These are phyloP conservation scores for Primulina huaijiensis DNA, from an alignment of 257 asterid genomes.

Conservation along the genomic window DNA sequence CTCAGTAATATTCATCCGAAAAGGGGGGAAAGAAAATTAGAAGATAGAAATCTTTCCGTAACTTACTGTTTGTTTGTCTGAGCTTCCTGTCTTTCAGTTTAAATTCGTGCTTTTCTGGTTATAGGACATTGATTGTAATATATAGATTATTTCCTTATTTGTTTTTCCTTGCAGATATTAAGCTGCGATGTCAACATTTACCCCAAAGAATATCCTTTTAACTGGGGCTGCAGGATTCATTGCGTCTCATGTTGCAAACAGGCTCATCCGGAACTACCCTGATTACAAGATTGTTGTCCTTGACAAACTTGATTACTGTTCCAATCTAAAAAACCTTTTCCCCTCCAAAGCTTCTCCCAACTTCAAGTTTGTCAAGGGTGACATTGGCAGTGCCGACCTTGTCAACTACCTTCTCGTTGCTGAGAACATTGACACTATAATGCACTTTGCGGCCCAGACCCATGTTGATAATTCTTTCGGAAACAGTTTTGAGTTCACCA, in stretches of 20 bases:
- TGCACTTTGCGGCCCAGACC: slow-evolving; percentile 99
- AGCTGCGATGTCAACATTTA: slow-evolving; percentile 54
- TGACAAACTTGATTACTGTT: slow-evolving; percentile 95
- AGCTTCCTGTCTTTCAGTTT: neutral
- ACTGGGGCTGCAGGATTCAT: slow-evolving; percentile 99
- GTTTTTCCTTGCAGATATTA: slow-evolving; percentile 31
- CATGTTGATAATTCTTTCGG: slow-evolving; percentile 96
- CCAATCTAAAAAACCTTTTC: slow-evolving; percentile 77
- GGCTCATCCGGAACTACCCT: slow-evolving; percentile 80
- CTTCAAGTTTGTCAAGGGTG: slow-evolving; percentile 93
- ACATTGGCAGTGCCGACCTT: slow-evolving; percentile 91
- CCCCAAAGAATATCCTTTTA: slow-evolving; percentile 89
- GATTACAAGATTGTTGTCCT: slow-evolving; percentile 90
- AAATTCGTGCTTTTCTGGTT: neutral
- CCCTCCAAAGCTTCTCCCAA: slow-evolving; percentile 73
- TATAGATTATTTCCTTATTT: slow-evolving; percentile 1
- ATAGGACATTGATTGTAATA: neutral
- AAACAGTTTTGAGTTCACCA: slow-evolving; percentile 93
- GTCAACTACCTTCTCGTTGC: slow-evolving; percentile 93
- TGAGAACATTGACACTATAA: slow-evolving; percentile 89
- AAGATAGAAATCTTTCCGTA: neutral
- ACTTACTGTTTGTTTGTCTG: neutral
- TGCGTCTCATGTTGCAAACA: slow-evolving; percentile 95
- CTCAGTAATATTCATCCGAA: neutral
- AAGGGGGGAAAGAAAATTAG: neutral